Evolutionary conservation across 208 protist genomes (phyloP), one percentile per base, ranked within the genome.

Genomic region (Leishmania amazonensis): DNA sequence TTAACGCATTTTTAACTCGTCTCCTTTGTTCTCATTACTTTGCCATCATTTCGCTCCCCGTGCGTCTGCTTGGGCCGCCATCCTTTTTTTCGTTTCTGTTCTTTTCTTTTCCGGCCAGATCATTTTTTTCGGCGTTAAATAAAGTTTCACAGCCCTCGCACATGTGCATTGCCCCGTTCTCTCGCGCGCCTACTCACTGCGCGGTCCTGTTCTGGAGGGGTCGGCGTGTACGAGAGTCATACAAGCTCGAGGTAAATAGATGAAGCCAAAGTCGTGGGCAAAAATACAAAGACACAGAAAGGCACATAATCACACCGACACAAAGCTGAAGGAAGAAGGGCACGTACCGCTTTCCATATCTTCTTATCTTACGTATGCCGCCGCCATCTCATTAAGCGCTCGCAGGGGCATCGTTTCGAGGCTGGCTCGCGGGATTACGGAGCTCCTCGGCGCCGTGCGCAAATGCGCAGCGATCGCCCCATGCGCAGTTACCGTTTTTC

Each of bases 381-480:
- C 75, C 35, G 19, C 19, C 47, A 28, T 64, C 17, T 45, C 53
- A 78, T 65, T 65, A 65, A 47, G 75, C 49, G 75, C 75, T 65
- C 21, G 75, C 21, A 28, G 75, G 75, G 45, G 85, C 71, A 68
- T 81, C 80, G 47, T 77, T 75, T 57, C 83, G 85, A 28, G 70
- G 58, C 49, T 83, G 75, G 17, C 42, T 75, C 31, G 85, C 62
- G 38, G 85, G 78, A 17, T 74, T 81, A 42, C 86, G 81, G 5
- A 96, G 82, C 84, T 96, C 91, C 45, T 81, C 87, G n/a, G 87
- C 72, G 28, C 93, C 93, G 87, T 96, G 93, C 40, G 93, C 93
- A 79, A 96, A 96, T 31, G 93, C 93, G 79, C 93, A 96, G 60
- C 90, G 88, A 79, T 96, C 93, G 35, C 93, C 93, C 90, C 90